Conservation (phyloP, 805 yeast genomes). For the Soucietia sequanensis region DNA sequence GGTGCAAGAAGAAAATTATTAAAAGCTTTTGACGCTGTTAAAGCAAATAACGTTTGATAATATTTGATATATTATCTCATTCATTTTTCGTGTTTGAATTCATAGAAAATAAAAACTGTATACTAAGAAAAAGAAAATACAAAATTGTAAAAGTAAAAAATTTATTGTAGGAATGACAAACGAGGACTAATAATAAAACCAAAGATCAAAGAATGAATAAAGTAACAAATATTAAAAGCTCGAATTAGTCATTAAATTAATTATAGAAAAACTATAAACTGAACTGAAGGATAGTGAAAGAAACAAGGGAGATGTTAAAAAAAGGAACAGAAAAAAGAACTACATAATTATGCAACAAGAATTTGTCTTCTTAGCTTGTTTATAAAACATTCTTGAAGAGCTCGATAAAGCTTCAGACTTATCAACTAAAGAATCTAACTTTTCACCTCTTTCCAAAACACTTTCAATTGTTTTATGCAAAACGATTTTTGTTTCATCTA, state of each 20-base stretch:
- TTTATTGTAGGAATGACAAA: no score
- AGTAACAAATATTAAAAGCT: no score
- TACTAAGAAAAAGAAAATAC: no score
- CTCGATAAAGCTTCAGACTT: conserved; percentile 90
- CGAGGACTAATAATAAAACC: no score
- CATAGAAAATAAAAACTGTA: no score
- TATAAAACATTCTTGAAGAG: conserved; percentile 90
- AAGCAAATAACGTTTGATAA: conserved; percentile 12
- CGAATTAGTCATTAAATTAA: not conserved
- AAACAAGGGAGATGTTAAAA: not conserved
- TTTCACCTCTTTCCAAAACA: conserved; percentile 94
- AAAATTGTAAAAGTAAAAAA: no score
- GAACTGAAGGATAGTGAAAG: not conserved
- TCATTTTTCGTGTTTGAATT: no score
- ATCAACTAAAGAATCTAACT: conserved; percentile 89
- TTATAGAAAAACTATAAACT: not conserved
- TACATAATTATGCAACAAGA: conserved; percentile 81
- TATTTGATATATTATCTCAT: not conserved
- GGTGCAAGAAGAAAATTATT: conserved; percentile 94
- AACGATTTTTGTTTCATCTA: conserved; percentile 96
- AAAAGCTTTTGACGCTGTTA: conserved; percentile 86
- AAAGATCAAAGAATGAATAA: no score
- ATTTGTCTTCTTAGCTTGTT: conserved; percentile 90
- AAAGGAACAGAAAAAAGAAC: no score
- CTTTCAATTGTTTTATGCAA: conserved; percentile 93